phyloP scores from a whole-genome alignment of 768 basidiomycete genomes.

The Rhodotorula babjevae region DNA sequence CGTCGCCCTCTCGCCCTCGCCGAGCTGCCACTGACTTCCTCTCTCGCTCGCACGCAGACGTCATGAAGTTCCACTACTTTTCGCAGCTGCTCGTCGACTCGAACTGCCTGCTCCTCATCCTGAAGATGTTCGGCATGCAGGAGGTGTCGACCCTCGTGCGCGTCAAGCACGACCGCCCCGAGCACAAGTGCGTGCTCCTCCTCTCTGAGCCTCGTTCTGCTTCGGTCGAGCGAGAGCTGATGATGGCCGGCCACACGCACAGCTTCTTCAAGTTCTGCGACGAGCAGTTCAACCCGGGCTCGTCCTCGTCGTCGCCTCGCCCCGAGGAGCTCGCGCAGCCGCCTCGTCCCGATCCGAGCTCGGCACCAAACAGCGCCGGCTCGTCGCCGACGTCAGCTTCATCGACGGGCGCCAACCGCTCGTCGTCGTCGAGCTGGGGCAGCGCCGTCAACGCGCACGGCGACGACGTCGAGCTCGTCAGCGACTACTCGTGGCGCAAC shows the following conservation, averaged over 20 bases:
- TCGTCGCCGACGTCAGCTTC: background rate
- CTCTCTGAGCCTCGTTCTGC: background rate
- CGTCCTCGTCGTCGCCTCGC: constrained; percentile 54
- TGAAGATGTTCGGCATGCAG: constrained; percentile 98
- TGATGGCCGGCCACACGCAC: no score
- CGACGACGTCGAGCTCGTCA: constrained; percentile 80
- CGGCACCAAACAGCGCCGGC: background rate
- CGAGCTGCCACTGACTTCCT: background rate
- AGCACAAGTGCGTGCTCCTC: constrained; percentile 45
- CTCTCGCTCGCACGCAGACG: constrained; percentile 56
- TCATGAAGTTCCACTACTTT: constrained; percentile 97
- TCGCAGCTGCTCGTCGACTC: constrained; percentile 93
- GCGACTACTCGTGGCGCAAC: constrained; percentile 94
- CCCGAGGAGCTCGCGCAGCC: constrained; percentile 56
- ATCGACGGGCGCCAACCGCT: background rate
- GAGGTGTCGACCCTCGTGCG: constrained; percentile 78
- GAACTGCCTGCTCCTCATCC: constrained; percentile 82
- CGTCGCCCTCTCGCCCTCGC: constrained; percentile 46
- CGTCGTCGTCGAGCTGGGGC: background rate
- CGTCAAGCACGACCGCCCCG: constrained; percentile 70
- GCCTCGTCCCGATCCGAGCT: constrained; percentile 47
- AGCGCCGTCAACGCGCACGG: background rate
- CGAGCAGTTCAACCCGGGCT: constrained; percentile 64
- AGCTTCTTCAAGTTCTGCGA: constrained; percentile 97
- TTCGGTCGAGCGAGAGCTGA: no score